Conservation (phyloP, 2,329 filamentous ascomycete genomes). For the Exophiala dermatitidis region DNA sequence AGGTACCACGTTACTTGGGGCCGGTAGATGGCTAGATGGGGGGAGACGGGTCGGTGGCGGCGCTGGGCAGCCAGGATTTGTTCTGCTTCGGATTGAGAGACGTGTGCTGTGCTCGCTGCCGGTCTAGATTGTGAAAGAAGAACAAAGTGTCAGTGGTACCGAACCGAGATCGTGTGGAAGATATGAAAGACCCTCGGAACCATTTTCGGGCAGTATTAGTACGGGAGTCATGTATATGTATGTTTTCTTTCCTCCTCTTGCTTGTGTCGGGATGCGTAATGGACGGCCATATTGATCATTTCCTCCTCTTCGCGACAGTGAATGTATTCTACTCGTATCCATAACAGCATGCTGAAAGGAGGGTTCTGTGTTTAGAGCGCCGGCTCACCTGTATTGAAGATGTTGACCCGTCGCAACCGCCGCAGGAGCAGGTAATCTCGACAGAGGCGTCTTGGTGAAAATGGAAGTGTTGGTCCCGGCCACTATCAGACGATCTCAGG, state of each 20-base stretch:
- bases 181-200: too few relatives aligned
- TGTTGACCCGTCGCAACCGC: constrained; percentile 39
- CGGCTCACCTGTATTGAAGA: constrained; percentile 38
- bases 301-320: too few relatives aligned
- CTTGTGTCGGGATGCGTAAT: too few relatives aligned
- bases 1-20: constrained; percentile 78
- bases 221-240: too few relatives aligned
- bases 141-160: neutral
- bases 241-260: too few relatives aligned
- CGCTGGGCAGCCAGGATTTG: constrained; percentile 75
- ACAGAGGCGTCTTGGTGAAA: constrained; percentile 36
- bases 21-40: constrained; percentile 80
- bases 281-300: too few relatives aligned
- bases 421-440: constrained; percentile 39
- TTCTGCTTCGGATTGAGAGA: constrained; percentile 49
- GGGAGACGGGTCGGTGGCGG: constrained; percentile 69
- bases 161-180: too few relatives aligned
- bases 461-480: constrained; percentile 40
- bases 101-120: constrained; percentile 37
- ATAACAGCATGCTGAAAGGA: neutral
- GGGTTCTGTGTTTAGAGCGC: constrained; percentile 16
- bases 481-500: constrained; percentile 30
- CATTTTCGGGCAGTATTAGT: too few relatives aligned
- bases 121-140: constrained; percentile 11
- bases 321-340: too few relatives aligned